Base-by-base conservation (phyloP, 1,284 basidiomycete species). In the Phenoliferia sp. region DNA sequence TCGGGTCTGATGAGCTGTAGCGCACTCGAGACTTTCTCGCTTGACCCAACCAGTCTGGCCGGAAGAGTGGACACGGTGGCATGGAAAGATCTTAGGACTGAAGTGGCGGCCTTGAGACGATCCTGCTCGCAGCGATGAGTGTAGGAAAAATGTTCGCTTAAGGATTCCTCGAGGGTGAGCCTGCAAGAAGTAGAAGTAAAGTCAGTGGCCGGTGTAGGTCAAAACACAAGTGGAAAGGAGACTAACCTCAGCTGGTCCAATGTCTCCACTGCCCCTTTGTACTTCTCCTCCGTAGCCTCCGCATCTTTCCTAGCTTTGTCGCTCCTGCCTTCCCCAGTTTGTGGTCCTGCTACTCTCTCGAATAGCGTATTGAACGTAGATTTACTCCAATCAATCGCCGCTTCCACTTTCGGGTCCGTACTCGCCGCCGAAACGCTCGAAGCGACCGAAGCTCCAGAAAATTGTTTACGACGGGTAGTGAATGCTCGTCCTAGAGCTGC, bases 71-170 rank as follows among this genome's bases (percentile, higher is more conserved):
- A 32, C 31, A 69, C 28, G 19, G 62, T 56, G 0, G 59, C 44
- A 10, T 73, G 69, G 62, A 64, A 73, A 0, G 62, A 64, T 15
- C 62, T 52, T 28, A 73, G 64, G 12, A 71, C 72, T 17, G 61
- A 65, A 2, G 71, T 62, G 10, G 70, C 67, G 15, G 75, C 75
- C 50, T 69, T 66, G 28, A 74, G 61, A 12, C 75, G 73, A 35
- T 76, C 74, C 16, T 57, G n/a, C 39, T 76, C 75, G 44, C 65
- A 68, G 28, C 72, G 73, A 35, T 75, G 71, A 1, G 67, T 52
- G 58, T 72, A 70, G 9, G 71, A 44, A 29, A 74, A 59, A 52
- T 71, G 69, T 19, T 64, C 54, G 28, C 66, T 59, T 33, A 70
- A 56, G 31, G 67, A 54, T 31, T 73, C 69, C 55, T 76, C 75